Evolutionary conservation across 768 basidiomycete species (phyloP).

Genomic region (Suillus lakei): DNA sequence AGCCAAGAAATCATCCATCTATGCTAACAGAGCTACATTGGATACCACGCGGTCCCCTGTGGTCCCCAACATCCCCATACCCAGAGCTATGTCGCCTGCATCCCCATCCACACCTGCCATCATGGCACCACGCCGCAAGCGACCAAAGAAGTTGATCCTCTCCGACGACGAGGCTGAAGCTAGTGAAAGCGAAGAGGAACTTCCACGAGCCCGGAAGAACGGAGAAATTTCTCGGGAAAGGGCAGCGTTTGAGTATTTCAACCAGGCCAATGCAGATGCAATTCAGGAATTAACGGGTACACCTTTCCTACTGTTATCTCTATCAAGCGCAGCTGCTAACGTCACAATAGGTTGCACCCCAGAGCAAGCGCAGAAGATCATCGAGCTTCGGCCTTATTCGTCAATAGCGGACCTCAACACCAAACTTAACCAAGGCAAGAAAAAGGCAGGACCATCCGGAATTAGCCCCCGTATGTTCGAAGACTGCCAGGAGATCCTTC

Average conservation of each 20-base stretch:
- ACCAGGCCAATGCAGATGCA: constrained; percentile 61
- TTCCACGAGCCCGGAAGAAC: constrained; percentile 33
- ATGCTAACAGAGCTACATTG: constrained; percentile 64
- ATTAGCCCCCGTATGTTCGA: constrained; percentile 91
- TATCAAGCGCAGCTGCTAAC: constrained; percentile 10
- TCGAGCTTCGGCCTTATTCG: constrained; percentile 79
- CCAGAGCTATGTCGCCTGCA: constrained; percentile 38
- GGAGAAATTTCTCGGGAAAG: constrained; percentile 47
- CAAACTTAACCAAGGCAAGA: constrained; percentile 86
- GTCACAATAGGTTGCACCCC: constrained; percentile 65
- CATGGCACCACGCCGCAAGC: constrained; percentile 48
- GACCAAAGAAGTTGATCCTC: constrained; percentile 62
- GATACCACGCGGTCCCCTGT: constrained; percentile 46
- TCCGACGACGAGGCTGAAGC: constrained; percentile 68
- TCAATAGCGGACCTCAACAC: constrained; percentile 72
- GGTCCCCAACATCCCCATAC: constrained; percentile 39
- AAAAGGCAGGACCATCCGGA: constrained; percentile 80
- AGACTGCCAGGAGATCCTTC: constrained; percentile 83
- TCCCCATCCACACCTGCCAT: constrained; percentile 50
- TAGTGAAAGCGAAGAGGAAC: constrained; percentile 54
- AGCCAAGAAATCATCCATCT: constrained; percentile 83
- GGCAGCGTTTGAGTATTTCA: constrained; percentile 71
- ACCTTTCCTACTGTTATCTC: constrained; percentile 21
- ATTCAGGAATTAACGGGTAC: constrained; percentile 78
- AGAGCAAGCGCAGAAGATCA: constrained; percentile 82